Evolutionary conservation across 306 rosid species (phyloP), one percentile per base, ranked within the genome.

Genomic region (Corylus avellana): DNA sequence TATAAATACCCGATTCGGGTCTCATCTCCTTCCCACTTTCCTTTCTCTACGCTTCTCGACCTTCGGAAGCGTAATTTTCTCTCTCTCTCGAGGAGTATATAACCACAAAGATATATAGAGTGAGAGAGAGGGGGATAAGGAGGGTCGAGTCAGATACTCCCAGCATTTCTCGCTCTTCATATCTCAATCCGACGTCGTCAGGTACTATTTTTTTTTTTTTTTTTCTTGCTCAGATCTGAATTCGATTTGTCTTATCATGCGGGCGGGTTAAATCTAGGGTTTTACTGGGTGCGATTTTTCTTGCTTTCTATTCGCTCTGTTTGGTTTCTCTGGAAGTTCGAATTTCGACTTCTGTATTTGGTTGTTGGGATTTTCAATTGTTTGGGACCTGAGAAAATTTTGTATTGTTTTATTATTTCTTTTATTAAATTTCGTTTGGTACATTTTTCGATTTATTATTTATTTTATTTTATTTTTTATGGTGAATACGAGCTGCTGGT

Each of bases 1-100:
- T 88, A 88, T 88, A 88, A 80, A 88, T 73, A 78, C 8, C 42
- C 42, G 37, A 37, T 53, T 1, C 46, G 11, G 2, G 4, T 11
- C 20, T 2, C 3, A 1, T 1, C 0, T 0, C 0, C 7, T 47
- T 4, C 16, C 48, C 7, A n/a, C 17, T 54, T 8, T 48, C 70
- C 53, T 49, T 49, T 70, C 78, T 77, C 89, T 81, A 58, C 92
- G 90, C 88, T 88, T 86, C 85, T 73, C 59, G 7, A 75, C 81
- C 50, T 39, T 80, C 79, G 77, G 92, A 85, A 86, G 92, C 92
- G 90, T 86, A 54, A 83, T 79, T 63, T 57, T 72, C 73, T 62
- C 9, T 75, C 68, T 72, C 68, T 42, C 44, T 42, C 5, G 29
- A 4, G 12, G 46, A 14, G 17, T 12, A 8, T 17, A 10, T 49